These are phyloP conservation scores for Ophiognomonia clavigignenti-juglandacearum DNA, from an alignment of 2,329 filamentous ascomycete genomes.

Conservation along the genomic window DNA sequence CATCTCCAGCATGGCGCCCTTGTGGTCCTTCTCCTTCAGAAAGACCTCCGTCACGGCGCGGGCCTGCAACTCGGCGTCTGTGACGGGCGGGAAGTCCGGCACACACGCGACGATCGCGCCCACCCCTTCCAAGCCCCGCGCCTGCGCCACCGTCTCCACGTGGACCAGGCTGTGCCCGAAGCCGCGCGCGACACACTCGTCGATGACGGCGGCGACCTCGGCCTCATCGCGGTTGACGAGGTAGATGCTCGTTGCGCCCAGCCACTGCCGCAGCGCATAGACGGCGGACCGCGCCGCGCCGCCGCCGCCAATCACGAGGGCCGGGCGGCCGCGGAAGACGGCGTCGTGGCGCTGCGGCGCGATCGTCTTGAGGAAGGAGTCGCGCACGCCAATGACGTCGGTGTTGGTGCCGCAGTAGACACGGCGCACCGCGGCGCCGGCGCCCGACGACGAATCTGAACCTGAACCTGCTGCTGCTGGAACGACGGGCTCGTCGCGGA, in stretches of 20 bases:
- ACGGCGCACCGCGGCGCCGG: slow-evolving; percentile 28
- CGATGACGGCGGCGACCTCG: slow-evolving; percentile 64
- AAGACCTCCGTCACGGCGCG: slow-evolving; percentile 50
- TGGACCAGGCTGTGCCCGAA: slow-evolving; percentile 58
- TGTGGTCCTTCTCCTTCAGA: slow-evolving; percentile 38
- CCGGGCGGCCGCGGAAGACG: slow-evolving; percentile 55
- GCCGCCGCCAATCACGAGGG: slow-evolving; percentile 70
- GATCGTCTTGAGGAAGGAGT: slow-evolving; percentile 61
- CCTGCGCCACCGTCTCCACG: slow-evolving; percentile 58
- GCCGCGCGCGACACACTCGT: slow-evolving; percentile 55
- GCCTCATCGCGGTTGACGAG: slow-evolving; percentile 67
- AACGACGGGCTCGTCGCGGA: slow-evolving; percentile 41
- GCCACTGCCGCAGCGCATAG: slow-evolving; percentile 67
- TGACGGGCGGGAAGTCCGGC: slow-evolving; percentile 69
- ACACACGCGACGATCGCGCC: slow-evolving; percentile 70
- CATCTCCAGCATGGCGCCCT: slow-evolving; percentile 74
- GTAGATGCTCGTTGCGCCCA: slow-evolving; percentile 66
- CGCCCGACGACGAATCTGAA: too few species aligned
- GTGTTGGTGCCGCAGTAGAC: slow-evolving; percentile 72
- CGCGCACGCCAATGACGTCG: slow-evolving; percentile 72
- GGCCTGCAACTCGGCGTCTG: slow-evolving; percentile 55
- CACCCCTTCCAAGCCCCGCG: slow-evolving; percentile 50
- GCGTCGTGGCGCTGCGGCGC: slow-evolving; percentile 34
- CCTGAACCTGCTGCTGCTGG: slow-evolving; percentile 20
- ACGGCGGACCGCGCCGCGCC: slow-evolving; percentile 74